phyloP scores from a whole-genome alignment of 306 rosid species.

The Oemleria cerasiformis region DNA sequence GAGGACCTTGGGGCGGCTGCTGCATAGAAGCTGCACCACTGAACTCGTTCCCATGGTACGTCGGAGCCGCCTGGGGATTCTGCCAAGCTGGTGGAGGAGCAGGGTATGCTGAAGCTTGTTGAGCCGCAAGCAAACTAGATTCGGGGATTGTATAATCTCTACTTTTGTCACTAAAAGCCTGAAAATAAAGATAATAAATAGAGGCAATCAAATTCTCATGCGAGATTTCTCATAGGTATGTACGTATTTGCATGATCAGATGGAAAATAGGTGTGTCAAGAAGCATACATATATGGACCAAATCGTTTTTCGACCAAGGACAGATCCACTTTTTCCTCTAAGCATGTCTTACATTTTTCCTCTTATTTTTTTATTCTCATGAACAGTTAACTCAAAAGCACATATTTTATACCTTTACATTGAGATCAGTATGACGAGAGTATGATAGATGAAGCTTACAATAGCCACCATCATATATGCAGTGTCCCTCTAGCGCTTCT shows the following conservation, averaged over 20 bases:
- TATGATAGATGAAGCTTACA: conserved; percentile 99
- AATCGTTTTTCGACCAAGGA: conserved; percentile 53
- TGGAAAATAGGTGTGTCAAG: conserved; percentile 57
- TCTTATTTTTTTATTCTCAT: conserved; percentile 42
- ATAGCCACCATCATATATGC: conserved; percentile 99
- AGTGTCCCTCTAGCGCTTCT: conserved; percentile 90
- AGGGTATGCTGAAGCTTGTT: conserved; percentile 33
- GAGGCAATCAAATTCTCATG: conserved; percentile 8
- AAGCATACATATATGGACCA: conserved; percentile 66
- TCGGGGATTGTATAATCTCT: conserved; percentile 62
- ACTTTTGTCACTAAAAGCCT: conserved; percentile 93
- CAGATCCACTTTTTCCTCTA: conserved; percentile 55
- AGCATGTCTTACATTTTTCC: conserved; percentile 44
- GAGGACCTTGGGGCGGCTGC: conserved; percentile 56
- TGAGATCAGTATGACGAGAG: conserved; percentile 99
- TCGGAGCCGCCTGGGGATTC: conserved; percentile 43
- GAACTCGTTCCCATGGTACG: conserved; percentile 44
- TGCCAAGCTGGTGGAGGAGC: conserved; percentile 44
- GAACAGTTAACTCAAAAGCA: conserved; percentile 55
- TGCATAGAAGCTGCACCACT: conserved; percentile 33
- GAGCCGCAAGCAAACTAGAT: conserved; percentile 40
- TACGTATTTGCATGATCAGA: conserved; percentile 17
- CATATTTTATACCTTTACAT: conserved; percentile 87
- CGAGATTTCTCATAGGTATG: conserved; percentile 4
- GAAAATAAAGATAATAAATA: conserved; percentile 11